A percentile compares a stretch with the other conserved stretches of the same genome.
Evolutionary conservation across 192 early-diverging fungal genomes (phyloP).

Genomic region (Rhizophlyctis rosea): DNA sequence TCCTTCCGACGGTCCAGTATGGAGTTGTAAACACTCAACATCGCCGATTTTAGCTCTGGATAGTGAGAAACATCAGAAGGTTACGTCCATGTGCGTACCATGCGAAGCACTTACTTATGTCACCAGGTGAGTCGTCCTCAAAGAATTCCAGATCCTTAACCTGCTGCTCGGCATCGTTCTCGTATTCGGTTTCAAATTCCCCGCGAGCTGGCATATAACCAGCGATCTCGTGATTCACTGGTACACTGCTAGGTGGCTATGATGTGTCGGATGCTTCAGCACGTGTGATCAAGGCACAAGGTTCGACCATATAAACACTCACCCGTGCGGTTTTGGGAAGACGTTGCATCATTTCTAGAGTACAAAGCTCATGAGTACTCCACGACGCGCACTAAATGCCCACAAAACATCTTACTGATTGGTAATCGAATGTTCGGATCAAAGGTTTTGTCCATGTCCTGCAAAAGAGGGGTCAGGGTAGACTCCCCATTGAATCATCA

Average conservation of each 20-base stretch:
- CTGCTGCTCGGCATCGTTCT: constrained; percentile 89
- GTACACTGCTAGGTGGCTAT: constrained; percentile 77
- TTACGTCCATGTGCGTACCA: not conserved
- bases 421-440: too few relatives aligned
- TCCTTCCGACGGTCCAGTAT: constrained; percentile 77
- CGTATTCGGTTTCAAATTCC: constrained; percentile 96
- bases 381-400: too few relatives aligned
- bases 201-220: constrained; percentile 96
- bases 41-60: constrained; percentile 78
- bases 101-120: constrained; percentile 53
- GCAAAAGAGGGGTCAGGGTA: too few relatives aligned
- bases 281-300: too few relatives aligned
- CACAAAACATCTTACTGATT: too few relatives aligned
- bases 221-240: constrained; percentile 92
- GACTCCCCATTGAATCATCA: too few relatives aligned
- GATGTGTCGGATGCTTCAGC: too few relatives aligned
- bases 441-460: too few relatives aligned
- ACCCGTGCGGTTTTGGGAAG: too few relatives aligned
- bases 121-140: constrained; percentile 81
- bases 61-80: not conserved
- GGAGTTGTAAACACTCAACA: constrained; percentile 91
- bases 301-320: too few relatives aligned
- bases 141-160: constrained; percentile 93
- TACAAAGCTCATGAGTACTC: too few relatives aligned
- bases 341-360: too few relatives aligned